Conservation (phyloP, 176 grass and related monocot species). For the Phragmites australis region DNA sequence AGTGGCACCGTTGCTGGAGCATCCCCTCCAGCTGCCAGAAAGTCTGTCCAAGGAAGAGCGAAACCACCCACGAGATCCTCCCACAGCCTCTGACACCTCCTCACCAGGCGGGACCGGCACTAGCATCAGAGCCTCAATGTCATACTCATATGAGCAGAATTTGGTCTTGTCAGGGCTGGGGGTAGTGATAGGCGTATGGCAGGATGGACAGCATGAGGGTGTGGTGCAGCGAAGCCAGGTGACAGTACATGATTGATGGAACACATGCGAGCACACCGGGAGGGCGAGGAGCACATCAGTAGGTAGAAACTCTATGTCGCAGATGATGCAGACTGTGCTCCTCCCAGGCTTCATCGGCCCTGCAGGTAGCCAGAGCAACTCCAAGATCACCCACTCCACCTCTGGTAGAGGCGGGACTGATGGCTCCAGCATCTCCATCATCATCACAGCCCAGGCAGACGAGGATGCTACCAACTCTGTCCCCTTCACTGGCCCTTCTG, state of each 20-base stretch:
- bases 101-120: constrained; percentile 8
- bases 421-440: constrained; percentile 11
- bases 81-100: constrained; percentile 24
- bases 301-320: not conserved
- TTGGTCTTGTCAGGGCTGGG: not conserved
- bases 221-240: not conserved
- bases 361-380: constrained; percentile 16
- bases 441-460: not conserved
- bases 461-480: not conserved
- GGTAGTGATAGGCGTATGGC: constrained; percentile 13
- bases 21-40: constrained; percentile 38
- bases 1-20: constrained; percentile 37
- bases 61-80: constrained; percentile 31
- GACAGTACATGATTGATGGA: constrained; percentile 39
- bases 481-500: constrained; percentile 5
- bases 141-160: constrained; percentile 24
- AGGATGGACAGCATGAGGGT: constrained; percentile 16
- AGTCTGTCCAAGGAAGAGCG: constrained; percentile 41
- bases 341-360: not conserved
- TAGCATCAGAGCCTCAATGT: constrained; percentile 36
- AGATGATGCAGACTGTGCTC: constrained; percentile 25
- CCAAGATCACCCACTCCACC: constrained; percentile 39
- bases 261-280: constrained; percentile 32
- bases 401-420: constrained; percentile 41
- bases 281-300: constrained; percentile 15